These are phyloP conservation scores for Mycena metata DNA, from an alignment of 768 basidiomycete genomes.

Conservation along the genomic window DNA sequence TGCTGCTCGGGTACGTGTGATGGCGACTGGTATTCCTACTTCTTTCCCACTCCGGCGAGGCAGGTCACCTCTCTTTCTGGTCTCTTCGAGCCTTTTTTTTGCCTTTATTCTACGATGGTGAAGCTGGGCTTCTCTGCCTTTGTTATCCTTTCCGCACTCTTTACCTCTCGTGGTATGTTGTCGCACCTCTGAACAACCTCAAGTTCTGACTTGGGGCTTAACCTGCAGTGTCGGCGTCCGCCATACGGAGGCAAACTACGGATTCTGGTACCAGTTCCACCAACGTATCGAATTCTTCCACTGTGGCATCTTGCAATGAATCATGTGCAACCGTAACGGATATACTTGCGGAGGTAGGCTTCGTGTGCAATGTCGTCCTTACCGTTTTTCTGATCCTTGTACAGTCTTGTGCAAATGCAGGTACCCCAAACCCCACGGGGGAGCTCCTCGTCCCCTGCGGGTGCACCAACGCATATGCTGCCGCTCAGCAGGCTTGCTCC, in stretches of 20 bases:
- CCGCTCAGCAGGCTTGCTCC: slow-evolving; percentile 14
- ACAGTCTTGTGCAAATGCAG: neutral
- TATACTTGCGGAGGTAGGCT: neutral
- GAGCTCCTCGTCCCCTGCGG: slow-evolving; percentile 7
- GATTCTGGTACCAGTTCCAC: too few relatives aligned
- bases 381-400: too few relatives aligned
- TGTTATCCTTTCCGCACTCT: neutral
- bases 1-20: too few relatives aligned
- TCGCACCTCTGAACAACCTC: too few relatives aligned
- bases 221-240: neutral
- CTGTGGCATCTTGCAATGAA: neutral
- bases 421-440: neutral
- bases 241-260: too few relatives aligned
- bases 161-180: neutral
- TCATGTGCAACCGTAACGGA: neutral
- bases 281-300: too few relatives aligned
- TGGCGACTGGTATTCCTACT: neutral
- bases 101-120: slow-evolving; percentile 2
- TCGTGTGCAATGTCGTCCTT: neutral
- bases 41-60: slow-evolving; percentile 1
- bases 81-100: neutral
- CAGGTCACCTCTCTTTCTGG: neutral
- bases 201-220: neutral
- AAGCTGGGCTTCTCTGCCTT: slow-evolving; percentile 26
- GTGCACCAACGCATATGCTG: neutral